phyloP scores from a whole-genome alignment of 2,329 filamentous ascomycete species.

The Beauveria asiatica region DNA sequence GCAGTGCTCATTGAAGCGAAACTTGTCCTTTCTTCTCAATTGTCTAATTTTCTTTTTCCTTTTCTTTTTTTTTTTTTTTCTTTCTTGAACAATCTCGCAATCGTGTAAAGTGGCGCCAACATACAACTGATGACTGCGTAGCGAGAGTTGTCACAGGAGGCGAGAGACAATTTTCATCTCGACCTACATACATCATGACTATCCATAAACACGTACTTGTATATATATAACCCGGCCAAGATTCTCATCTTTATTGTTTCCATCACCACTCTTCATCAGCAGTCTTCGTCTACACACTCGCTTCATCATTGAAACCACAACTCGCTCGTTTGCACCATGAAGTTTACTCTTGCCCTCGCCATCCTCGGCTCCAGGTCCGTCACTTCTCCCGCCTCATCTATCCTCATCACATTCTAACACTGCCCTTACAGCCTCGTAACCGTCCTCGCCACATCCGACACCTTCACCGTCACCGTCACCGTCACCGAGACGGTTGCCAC shows the following conservation, averaged over 20 bases:
- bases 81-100: no score
- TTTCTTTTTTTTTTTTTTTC: no score
- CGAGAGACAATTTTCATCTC: background rate
- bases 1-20: background rate
- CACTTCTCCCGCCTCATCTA: background rate
- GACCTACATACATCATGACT: background rate
- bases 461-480: conserved; percentile 26
- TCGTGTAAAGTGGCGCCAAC: background rate
- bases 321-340: conserved; percentile 6
- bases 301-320: background rate
- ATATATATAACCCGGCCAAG: background rate
- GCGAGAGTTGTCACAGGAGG: conserved; percentile 4
- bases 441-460: conserved; percentile 18
- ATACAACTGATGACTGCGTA: background rate
- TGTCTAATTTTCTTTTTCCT: no score
- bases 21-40: no score
- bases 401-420: conserved; percentile 10
- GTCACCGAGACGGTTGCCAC: conserved; percentile 18
- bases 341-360: background rate
- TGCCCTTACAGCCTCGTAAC: conserved; percentile 14
- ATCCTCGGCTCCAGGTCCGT: background rate
- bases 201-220: background rate
- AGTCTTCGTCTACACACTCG: conserved; percentile 1
- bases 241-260: background rate
- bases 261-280: background rate